Percentiles rank a stretch among this genome's conserved stretches.
Evolutionary conservation across 352 stramenopile genomes (phyloP).

Genomic region (Phytophthora pini): DNA sequence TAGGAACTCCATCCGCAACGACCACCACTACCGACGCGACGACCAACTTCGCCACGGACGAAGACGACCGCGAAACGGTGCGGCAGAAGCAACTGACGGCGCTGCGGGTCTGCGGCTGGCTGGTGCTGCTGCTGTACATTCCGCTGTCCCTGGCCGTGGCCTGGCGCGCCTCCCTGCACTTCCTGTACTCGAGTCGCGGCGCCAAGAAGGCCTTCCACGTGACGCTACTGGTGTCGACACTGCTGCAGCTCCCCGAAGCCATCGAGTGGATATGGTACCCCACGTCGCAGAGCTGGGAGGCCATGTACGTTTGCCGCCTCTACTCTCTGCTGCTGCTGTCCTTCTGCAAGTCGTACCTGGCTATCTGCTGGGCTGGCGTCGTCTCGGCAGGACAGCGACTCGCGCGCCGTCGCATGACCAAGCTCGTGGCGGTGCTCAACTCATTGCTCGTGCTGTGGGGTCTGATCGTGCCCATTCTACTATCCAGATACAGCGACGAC

Average conservation of each 20-base stretch:
- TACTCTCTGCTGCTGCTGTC: conserved; percentile 76
- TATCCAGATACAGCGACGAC: conserved; percentile 58
- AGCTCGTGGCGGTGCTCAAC: conserved; percentile 67
- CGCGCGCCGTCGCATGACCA: conserved; percentile 61
- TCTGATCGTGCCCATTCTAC: conserved; percentile 58
- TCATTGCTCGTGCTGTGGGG: conserved; percentile 61
- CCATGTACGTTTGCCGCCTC: conserved; percentile 68
- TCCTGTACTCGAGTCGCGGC: conserved; percentile 51
- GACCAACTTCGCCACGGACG: conserved; percentile 10
- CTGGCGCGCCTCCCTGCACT: conserved; percentile 73
- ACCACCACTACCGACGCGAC: conserved; percentile 6
- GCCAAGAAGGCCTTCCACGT: conserved; percentile 81
- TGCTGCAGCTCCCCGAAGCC: conserved; percentile 71
- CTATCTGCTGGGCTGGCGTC: conserved; percentile 82
- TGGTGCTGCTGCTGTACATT: conserved; percentile 69
- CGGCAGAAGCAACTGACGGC: conserved; percentile 46
- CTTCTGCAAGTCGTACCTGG: conserved; percentile 84
- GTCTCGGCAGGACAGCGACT: conserved; percentile 73
- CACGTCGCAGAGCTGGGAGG: conserved; percentile 65
- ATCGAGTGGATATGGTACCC: conserved; percentile 69
- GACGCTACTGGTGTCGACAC: conserved; percentile 65
- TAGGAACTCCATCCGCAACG: background rate
- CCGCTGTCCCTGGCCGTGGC: conserved; percentile 61
- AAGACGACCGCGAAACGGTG: conserved; percentile 22
- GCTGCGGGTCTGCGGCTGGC: conserved; percentile 62